A percentile compares a stretch with the other conserved stretches of the same genome.
These are phyloP conservation scores for Scleroderma citrinum DNA, from an alignment of 768 basidiomycete genomes.

Conservation along the genomic window DNA sequence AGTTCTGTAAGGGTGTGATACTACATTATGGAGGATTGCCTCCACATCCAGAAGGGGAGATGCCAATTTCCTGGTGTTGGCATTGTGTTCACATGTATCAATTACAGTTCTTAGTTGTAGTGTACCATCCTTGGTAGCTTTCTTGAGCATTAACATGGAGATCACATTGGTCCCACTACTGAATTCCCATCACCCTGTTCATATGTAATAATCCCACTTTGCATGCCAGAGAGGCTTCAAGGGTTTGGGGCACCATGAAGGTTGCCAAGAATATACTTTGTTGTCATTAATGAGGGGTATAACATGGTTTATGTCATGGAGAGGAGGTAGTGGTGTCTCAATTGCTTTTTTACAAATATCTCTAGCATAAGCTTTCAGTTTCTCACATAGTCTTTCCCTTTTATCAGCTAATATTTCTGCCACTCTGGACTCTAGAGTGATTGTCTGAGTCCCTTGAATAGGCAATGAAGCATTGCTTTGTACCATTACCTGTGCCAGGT, in stretches of 20 bases:
- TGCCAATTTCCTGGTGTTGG: conserved; percentile 23
- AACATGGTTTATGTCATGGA: conserved; percentile 30
- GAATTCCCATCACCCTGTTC: conserved; percentile 27
- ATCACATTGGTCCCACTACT: conserved; percentile 20
- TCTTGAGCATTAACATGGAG: conserved; percentile 30
- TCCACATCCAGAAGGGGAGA: conserved; percentile 23
- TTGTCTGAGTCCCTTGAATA: conserved; percentile 9
- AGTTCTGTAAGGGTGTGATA: conserved; percentile 11
- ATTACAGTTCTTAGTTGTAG: conserved; percentile 16
- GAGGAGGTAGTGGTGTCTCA: conserved; percentile 27
- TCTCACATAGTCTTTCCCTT: conserved; percentile 5
- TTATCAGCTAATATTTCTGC: neutral
- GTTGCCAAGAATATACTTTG: conserved; percentile 30
- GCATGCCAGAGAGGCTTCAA: conserved; percentile 18
- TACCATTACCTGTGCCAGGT: conserved; percentile 14
- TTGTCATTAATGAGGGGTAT: conserved; percentile 30
- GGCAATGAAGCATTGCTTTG: conserved; percentile 8
- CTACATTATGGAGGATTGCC: conserved; percentile 7
- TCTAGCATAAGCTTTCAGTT: conserved; percentile 18
- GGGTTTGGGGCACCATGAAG: conserved; percentile 32
- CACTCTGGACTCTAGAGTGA: neutral
- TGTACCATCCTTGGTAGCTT: conserved; percentile 16
- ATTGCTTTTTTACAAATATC: conserved; percentile 20
- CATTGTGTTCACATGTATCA: conserved; percentile 27
- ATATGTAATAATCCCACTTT: conserved; percentile 26